These are phyloP conservation scores for Pezicula radicicola DNA, from an alignment of 2,329 filamentous ascomycete species.

Conservation along the genomic window DNA sequence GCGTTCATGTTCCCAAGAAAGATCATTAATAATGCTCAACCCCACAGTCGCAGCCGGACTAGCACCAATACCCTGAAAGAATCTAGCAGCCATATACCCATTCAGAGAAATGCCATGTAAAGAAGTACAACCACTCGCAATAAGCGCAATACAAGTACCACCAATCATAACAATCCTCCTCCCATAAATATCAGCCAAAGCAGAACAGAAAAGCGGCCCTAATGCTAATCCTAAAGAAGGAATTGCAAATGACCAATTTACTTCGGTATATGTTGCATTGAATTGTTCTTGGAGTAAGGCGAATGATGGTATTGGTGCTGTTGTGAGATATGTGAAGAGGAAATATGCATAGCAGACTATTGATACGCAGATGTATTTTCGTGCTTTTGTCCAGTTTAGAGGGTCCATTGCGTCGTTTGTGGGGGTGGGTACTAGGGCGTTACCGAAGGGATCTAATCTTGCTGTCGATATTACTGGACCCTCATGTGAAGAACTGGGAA, in stretches of 20 bases:
- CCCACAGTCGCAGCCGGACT: conserved; percentile 52
- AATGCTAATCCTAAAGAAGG: conserved; percentile 46
- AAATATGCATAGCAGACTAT: conserved; percentile 49
- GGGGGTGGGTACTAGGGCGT: conserved; percentile 36
- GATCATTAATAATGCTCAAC: conserved; percentile 49
- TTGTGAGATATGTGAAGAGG: conserved; percentile 56
- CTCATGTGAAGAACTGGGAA: not conserved
- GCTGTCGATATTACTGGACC: not conserved
- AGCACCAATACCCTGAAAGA: conserved; percentile 55
- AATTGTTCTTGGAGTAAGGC: conserved; percentile 44
- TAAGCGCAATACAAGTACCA: conserved; percentile 31
- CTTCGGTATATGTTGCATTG: conserved; percentile 39
- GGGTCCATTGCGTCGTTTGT: conserved; percentile 47
- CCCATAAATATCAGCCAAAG: conserved; percentile 48
- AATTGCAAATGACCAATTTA: conserved; percentile 49
- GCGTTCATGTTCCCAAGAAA: conserved; percentile 55
- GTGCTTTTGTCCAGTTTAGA: conserved; percentile 46
- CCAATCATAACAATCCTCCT: conserved; percentile 46
- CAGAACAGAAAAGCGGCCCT: conserved; percentile 48
- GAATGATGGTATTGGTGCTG: conserved; percentile 53
- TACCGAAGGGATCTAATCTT: conserved; percentile 20
- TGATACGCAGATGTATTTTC: conserved; percentile 45
- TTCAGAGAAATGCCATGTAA: conserved; percentile 34
- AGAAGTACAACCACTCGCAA: conserved; percentile 32
- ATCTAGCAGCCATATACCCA: conserved; percentile 54